Percentiles rank a stretch among this genome's conserved stretches.
Evolutionary conservation across 768 basidiomycete genomes (phyloP).

Genomic region (Tricholoma saponaceum): DNA sequence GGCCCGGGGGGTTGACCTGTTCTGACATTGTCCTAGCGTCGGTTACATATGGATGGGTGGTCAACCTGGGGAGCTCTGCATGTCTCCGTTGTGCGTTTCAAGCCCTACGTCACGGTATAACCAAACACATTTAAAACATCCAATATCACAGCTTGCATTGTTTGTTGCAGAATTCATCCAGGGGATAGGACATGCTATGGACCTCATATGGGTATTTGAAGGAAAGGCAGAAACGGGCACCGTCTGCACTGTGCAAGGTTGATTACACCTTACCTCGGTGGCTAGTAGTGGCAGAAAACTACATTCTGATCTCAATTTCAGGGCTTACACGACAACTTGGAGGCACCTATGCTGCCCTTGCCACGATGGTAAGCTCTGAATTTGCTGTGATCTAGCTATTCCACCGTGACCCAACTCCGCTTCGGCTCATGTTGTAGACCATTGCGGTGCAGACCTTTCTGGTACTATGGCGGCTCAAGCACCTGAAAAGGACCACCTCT

Average conservation of each 20-base stretch:
- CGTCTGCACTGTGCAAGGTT: background rate
- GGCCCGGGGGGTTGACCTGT: background rate
- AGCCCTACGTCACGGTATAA: background rate
- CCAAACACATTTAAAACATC: background rate
- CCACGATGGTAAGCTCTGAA: slow-evolving; percentile 39
- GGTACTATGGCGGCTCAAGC: slow-evolving; percentile 31
- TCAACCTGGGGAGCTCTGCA: background rate
- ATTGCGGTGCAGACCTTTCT: slow-evolving; percentile 40
- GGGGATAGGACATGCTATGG: background rate
- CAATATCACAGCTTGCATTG: background rate
- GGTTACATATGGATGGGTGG: background rate
- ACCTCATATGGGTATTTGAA: background rate
- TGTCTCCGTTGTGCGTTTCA: background rate
- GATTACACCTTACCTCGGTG: too few species aligned
- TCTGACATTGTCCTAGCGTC: background rate
- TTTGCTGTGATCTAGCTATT: too few species aligned
- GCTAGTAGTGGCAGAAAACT: too few species aligned
- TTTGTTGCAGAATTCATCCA: background rate
- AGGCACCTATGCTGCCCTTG: slow-evolving; percentile 36
- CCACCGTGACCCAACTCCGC: too few species aligned
- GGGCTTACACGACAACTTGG: slow-evolving; percentile 38
- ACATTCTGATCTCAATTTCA: slow-evolving; percentile 6
- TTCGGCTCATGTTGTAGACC: too few species aligned
- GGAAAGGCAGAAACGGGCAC: background rate
- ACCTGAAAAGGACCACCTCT: slow-evolving; percentile 20